phyloP scores from a whole-genome alignment of 352 stramenopile genomes.

The Globisporangium heterothallicum region DNA sequence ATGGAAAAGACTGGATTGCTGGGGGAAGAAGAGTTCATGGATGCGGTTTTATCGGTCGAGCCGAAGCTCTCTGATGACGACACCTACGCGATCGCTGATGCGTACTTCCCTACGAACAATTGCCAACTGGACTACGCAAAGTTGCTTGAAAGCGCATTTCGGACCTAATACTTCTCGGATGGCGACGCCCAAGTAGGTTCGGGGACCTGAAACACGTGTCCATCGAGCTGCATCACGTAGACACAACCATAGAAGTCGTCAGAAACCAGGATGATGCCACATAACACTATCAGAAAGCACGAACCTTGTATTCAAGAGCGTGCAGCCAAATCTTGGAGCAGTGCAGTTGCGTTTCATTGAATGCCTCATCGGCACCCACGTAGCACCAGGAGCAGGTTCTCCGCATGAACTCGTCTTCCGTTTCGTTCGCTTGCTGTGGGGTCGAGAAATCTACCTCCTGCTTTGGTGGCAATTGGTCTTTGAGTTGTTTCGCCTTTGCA shows the following conservation, averaged over 20 bases:
- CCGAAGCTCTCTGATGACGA: constrained; percentile 64
- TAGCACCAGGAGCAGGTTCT: constrained; percentile 78
- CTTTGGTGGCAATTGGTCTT: constrained; percentile 21
- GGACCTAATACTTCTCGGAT: constrained; percentile 38
- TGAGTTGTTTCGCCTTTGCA: constrained; percentile 28
- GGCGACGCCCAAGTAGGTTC: constrained; percentile 55
- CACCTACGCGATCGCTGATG: constrained; percentile 63
- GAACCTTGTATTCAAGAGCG: constrained; percentile 83
- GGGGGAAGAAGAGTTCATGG: constrained; percentile 75
- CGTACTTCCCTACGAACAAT: constrained; percentile 75
- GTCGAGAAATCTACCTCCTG: constrained; percentile 54
- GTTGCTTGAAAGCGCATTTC: constrained; percentile 66
- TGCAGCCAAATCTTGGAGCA: constrained; percentile 86
- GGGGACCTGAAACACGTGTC: constrained; percentile 50
- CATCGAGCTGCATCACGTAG: constrained; percentile 42
- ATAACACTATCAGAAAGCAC: constrained; percentile 1
- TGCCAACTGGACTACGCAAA: constrained; percentile 56
- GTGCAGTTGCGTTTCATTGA: constrained; percentile 82
- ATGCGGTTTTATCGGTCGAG: constrained; percentile 50
- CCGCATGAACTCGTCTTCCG: constrained; percentile 65
- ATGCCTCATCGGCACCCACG: constrained; percentile 53
- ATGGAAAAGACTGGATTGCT: constrained; percentile 46
- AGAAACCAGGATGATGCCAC: not conserved
- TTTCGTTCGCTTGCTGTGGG: constrained; percentile 50
- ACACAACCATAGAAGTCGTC: constrained; percentile 15